Conservation (phyloP, 345 rosid genomes). For the Lumnitzera littorea region DNA sequence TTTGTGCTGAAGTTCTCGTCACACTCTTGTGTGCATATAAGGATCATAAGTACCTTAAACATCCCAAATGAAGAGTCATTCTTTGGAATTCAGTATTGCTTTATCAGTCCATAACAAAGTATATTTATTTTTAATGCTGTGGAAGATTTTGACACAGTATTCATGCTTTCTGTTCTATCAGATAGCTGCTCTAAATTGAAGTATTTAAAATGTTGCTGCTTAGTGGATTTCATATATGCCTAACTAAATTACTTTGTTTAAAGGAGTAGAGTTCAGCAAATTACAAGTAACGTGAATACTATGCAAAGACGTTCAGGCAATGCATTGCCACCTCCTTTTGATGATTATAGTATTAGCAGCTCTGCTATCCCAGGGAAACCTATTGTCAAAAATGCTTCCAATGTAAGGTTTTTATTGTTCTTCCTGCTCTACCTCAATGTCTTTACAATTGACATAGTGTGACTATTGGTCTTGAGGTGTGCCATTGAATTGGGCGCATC, state of each 20-base stretch:
- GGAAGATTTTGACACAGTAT: too few species aligned
- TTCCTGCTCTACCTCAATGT: background rate
- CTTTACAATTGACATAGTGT: background rate
- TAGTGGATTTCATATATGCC: background rate
- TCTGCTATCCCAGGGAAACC: slow-evolving; percentile 43
- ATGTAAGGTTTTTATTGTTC: slow-evolving; percentile 40
- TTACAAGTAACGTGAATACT: slow-evolving; percentile 52
- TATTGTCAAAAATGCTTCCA: slow-evolving; percentile 33
- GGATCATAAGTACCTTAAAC: too few species aligned
- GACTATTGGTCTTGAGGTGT: background rate
- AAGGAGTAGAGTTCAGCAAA: slow-evolving; percentile 81
- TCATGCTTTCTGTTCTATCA: background rate
- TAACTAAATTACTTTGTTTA: slow-evolving; percentile 21
- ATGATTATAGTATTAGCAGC: slow-evolving; percentile 45
- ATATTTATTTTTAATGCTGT: too few species aligned
- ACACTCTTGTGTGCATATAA: too few species aligned
- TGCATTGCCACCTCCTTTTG: slow-evolving; percentile 70
- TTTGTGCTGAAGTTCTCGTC: too few species aligned
- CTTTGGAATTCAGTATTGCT: too few species aligned
- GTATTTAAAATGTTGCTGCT: too few species aligned
- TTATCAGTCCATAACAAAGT: too few species aligned
- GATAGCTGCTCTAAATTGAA: background rate
- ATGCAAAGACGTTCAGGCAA: slow-evolving; percentile 50
- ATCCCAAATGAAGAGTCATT: too few species aligned
- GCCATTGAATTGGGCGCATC: background rate